Base-by-base conservation (phyloP, 352 stramenopile genomes). In the Globisporangium megalacanthum region DNA sequence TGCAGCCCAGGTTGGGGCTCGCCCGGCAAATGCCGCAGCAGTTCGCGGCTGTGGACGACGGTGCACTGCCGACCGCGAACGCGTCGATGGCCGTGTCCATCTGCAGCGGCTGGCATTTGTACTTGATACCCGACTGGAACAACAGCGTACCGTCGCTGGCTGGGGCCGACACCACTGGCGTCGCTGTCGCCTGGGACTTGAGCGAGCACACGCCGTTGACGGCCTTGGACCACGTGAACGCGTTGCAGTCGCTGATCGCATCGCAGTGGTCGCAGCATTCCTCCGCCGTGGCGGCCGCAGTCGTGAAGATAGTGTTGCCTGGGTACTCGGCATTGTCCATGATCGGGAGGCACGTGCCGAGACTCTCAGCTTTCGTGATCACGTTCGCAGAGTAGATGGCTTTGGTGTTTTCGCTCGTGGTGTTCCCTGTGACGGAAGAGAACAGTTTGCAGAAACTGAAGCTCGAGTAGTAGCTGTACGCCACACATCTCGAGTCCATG, bases 261-360 rank as follows among this genome's bases (percentile, higher is more conserved):
- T 49, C 19, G 56, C 68, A 76, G 31, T 61, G 47, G 5, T 64
- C 56, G 33, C 60, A 73, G 59, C 62, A 76, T 6, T 64, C 29
- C 14, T 68, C 56, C 0, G 55, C 54, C 17, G 44, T 51, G 1
- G 50, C 44, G 1, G 56, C 58, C 0, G 54, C 29, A 14, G 42
- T 54, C 2, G 56, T 7, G 37, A 19, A 33, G 50, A 72, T 48
- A 54, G 71, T 62, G 56, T 71, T 64, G 58, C 65, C 68, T 11
- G 44, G 25, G 59, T 65, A 73, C 52, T 69, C 59, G 54, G 64
- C 61, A 36, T 64, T 64, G 37, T 61, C 50, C 4, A 59, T 46
- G 31, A 69, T 60, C 54, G 60, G 45, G 6, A 49, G 61, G 60
- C 58, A 60, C 31, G 50, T 52, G 54, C 8, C 8, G 13, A 54